Percentiles rank a stretch among this genome's conserved stretches.
Conservation (phyloP, 164 flowering plant species). For the Aristolochia californica region DNA sequence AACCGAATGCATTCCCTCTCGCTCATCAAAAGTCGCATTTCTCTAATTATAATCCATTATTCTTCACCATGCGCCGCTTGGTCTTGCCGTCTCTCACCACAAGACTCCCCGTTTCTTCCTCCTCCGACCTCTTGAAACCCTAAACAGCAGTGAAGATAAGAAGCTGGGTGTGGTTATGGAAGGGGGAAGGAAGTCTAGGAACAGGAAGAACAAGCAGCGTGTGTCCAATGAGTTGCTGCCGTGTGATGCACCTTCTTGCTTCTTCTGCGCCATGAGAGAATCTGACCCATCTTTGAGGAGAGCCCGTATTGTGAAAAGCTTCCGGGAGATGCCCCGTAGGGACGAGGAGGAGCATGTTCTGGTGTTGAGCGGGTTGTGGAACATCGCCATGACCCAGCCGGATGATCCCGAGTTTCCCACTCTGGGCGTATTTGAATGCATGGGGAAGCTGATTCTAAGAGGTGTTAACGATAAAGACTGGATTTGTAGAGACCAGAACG, state of each 20-base stretch:
- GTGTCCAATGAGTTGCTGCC: neutral
- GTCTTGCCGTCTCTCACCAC: slow-evolving; percentile 4
- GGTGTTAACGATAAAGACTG: slow-evolving; percentile 38
- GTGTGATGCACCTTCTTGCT: slow-evolving; percentile 38
- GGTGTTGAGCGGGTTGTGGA: slow-evolving; percentile 61
- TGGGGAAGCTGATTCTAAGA: slow-evolving; percentile 39
- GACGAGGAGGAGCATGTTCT: slow-evolving; percentile 51
- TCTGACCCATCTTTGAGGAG: slow-evolving; percentile 29
- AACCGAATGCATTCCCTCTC: neutral
- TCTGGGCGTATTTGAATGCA: slow-evolving; percentile 64
- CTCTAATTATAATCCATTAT: slow-evolving; percentile 7
- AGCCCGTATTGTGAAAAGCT: slow-evolving; percentile 30
- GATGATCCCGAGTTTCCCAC: slow-evolving; percentile 56
- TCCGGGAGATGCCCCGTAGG: slow-evolving; percentile 33
- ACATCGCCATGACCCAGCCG: slow-evolving; percentile 73
- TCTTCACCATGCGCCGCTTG: slow-evolving; percentile 18
- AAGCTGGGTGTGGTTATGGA: neutral
- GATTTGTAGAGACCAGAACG: slow-evolving; percentile 54
- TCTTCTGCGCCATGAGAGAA: slow-evolving; percentile 71
- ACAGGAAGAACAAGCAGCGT: slow-evolving; percentile 9
- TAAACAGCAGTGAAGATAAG: too few species aligned
- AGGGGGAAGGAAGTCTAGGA: slow-evolving; percentile 13
- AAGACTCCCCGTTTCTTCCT: slow-evolving; percentile 2
- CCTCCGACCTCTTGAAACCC: neutral
- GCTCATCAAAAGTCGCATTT: slow-evolving; percentile 14